Evolutionary conservation across 345 rosid species (phyloP).

Genomic region (Pistacia atlantica): DNA sequence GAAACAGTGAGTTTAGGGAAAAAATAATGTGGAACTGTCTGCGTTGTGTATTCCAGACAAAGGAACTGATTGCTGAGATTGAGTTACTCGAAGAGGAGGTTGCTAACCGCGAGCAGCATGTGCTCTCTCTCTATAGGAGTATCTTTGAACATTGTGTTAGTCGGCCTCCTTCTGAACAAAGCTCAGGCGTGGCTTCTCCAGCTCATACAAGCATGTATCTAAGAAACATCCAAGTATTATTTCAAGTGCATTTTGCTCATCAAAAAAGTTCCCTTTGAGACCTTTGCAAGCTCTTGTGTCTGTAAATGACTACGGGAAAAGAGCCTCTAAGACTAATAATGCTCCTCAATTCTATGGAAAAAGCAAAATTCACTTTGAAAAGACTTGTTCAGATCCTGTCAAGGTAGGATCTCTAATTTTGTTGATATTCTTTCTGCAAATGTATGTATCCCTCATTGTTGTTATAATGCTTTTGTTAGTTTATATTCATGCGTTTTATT

Average conservation of each 20-base stretch:
- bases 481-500: not conserved
- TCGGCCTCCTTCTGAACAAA: slow-evolving; percentile 60
- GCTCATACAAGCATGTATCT: slow-evolving; percentile 60
- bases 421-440: not conserved
- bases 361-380: slow-evolving; percentile 38
- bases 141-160: slow-evolving; percentile 66
- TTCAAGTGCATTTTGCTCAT: slow-evolving; percentile 86
- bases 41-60: slow-evolving; percentile 49
- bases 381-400: slow-evolving; percentile 36
- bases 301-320: slow-evolving; percentile 42
- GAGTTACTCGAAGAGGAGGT: slow-evolving; percentile 89
- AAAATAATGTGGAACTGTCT: slow-evolving; percentile 12
- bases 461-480: not conserved
- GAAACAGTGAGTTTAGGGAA: not conserved
- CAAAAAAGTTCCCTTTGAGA: slow-evolving; percentile 58
- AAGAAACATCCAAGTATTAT: slow-evolving; percentile 81
- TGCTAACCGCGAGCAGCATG: slow-evolving; percentile 74
- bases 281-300: slow-evolving; percentile 61
- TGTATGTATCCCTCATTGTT: not conserved
- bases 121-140: slow-evolving; percentile 75
- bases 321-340: slow-evolving; percentile 41
- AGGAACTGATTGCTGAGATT: slow-evolving; percentile 79
- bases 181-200: slow-evolving; percentile 68
- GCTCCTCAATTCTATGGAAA: slow-evolving; percentile 38
- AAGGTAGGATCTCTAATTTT: slow-evolving; percentile 43